Evolutionary conservation across 805 yeast genomes (phyloP).

Genomic region (Candida lessepsii): DNA sequence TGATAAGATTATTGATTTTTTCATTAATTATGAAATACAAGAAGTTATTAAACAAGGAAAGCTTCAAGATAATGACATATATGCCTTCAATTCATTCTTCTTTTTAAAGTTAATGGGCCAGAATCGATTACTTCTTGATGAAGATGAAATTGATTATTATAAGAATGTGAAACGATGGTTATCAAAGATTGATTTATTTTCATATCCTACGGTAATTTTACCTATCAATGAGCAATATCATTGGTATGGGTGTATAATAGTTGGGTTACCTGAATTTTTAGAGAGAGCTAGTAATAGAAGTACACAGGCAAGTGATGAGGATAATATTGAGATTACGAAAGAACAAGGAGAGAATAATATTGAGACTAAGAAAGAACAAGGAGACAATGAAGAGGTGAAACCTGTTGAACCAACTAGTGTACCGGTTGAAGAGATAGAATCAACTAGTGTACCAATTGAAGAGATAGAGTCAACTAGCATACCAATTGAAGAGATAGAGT

Average conservation of each 20-base stretch:
- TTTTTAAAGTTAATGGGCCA: constrained; percentile 57
- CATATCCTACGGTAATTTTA: constrained; percentile 59
- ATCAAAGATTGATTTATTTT: constrained; percentile 56
- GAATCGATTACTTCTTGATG: neutral
- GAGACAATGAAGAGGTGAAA: too few species aligned
- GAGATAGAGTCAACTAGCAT: too few species aligned
- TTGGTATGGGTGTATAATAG: constrained; percentile 83
- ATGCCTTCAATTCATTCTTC: constrained; percentile 80
- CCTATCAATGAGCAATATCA: constrained; percentile 83
- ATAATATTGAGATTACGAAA: too few species aligned
- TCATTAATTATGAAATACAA: constrained; percentile 58
- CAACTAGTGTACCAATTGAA: too few species aligned
- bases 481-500: too few species aligned
- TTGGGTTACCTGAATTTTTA: constrained; percentile 45
- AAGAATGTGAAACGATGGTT: constrained; percentile 77
- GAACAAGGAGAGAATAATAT: neutral
- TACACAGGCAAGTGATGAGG: too few species aligned
- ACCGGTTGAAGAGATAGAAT: too few species aligned
- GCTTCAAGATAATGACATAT: constrained; percentile 38
- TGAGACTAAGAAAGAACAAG: too few species aligned
- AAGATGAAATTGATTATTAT: constrained; percentile 40
- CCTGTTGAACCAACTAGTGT: too few species aligned
- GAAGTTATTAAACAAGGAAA: constrained; percentile 22
- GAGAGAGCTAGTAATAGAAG: too few species aligned
- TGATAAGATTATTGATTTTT: constrained; percentile 85